Evolutionary conservation across 2,329 filamentous ascomycete species (phyloP).

Genomic region (Paraphaeosphaeria sporulosa): DNA sequence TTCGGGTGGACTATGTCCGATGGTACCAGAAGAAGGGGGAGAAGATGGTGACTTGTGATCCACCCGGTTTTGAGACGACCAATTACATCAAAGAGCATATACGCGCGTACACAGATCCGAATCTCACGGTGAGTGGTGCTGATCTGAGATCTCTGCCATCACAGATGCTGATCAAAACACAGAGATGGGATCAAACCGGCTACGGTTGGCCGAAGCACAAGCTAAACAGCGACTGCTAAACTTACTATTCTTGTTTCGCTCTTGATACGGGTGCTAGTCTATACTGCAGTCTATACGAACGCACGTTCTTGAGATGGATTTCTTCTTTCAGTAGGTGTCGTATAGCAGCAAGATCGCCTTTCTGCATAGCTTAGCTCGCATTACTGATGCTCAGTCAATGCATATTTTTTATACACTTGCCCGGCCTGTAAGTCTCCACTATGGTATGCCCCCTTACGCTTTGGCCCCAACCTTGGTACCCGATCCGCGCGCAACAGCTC

Average conservation of each 20-base stretch:
- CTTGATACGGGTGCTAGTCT: background rate
- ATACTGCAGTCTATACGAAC: background rate
- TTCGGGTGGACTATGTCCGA: constrained; percentile 64
- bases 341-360: background rate
- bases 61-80: constrained; percentile 61
- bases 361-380: background rate
- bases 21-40: constrained; percentile 61
- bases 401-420: background rate
- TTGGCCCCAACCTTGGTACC: too few relatives aligned
- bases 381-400: background rate
- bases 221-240: constrained; percentile 51
- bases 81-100: constrained; percentile 59
- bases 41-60: constrained; percentile 62
- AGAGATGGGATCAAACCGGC: constrained; percentile 45
- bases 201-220: constrained; percentile 54
- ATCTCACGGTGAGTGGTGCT: constrained; percentile 56
- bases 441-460: background rate
- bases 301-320: background rate
- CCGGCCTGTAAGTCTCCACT: background rate
- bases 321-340: too few relatives aligned
- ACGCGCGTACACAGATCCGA: constrained; percentile 58
- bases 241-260: too few relatives aligned
- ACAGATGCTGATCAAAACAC: background rate
- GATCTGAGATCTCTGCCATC: background rate
- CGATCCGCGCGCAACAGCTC: too few relatives aligned